Evolutionary conservation across 257 asterid genomes (phyloP).

Genomic region (Anisodus acutangulus): DNA sequence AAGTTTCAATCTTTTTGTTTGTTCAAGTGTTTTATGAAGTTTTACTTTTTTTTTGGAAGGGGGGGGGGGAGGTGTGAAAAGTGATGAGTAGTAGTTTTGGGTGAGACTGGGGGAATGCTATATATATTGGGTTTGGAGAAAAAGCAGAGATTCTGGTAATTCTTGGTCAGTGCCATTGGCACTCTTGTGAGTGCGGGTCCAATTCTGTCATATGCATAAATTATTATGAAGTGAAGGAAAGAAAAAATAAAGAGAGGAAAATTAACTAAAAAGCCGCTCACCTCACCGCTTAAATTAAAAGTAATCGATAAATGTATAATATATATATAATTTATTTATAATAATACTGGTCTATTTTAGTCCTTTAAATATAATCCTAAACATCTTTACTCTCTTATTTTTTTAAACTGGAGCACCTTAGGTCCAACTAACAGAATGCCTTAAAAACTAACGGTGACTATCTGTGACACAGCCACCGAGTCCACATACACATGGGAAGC

Average conservation of each 20-base stretch:
- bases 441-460: not conserved
- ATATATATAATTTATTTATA: not conserved
- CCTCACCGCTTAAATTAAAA: not conserved
- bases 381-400: too few relatives aligned
- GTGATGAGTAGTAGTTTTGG: constrained; percentile 24
- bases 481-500: not conserved
- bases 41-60: not conserved
- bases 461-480: not conserved
- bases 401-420: too few relatives aligned
- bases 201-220: constrained; percentile 22
- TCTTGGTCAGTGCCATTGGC: not conserved
- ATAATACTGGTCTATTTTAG: too few relatives aligned
- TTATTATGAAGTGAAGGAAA: constrained; percentile 6
- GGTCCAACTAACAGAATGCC: too few relatives aligned
- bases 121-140: constrained; percentile 1
- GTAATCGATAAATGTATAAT: not conserved
- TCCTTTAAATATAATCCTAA: too few relatives aligned
- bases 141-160: constrained; percentile 14
- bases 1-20: constrained; percentile 23
- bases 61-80: not conserved
- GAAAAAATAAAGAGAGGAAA: not conserved
- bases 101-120: not conserved
- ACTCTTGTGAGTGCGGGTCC: constrained; percentile 23
- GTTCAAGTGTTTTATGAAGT: constrained; percentile 14
- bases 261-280: not conserved